Evolutionary conservation across 352 stramenopile species (phyloP).

Genomic region (Globisporangium uncinulatum): DNA sequence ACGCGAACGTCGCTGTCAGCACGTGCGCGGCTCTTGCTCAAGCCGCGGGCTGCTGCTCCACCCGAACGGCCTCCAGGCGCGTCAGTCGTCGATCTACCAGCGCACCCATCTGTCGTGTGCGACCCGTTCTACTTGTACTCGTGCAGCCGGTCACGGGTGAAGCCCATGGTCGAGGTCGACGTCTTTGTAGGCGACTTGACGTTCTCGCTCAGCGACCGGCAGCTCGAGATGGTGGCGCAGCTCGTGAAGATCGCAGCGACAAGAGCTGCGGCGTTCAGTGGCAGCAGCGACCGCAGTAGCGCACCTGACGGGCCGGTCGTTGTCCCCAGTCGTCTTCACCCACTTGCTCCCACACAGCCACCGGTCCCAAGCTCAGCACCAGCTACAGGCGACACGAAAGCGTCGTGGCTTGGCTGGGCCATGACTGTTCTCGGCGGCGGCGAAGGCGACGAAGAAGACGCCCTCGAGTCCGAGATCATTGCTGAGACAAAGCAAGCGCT

Average conservation of each 20-base stretch:
- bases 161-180: slow-evolving; percentile 59
- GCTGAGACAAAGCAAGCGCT: slow-evolving; percentile 57
- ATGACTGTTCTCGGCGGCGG: slow-evolving; percentile 48
- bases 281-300: background rate
- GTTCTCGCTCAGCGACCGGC: slow-evolving; percentile 78
- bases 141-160: slow-evolving; percentile 31
- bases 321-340: no score
- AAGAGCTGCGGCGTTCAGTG: slow-evolving; percentile 12
- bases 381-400: slow-evolving; percentile 7
- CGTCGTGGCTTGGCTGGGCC: slow-evolving; percentile 65
- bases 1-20: slow-evolving; percentile 60
- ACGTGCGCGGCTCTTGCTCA: slow-evolving; percentile 48
- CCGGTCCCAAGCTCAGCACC: background rate
- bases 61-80: background rate
- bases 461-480: slow-evolving; percentile 62
- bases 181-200: slow-evolving; percentile 61
- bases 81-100: slow-evolving; percentile 15
- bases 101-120: slow-evolving; percentile 35
- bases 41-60: slow-evolving; percentile 17
- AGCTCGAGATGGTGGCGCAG: slow-evolving; percentile 77
- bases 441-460: slow-evolving; percentile 59
- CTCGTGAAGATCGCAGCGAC: slow-evolving; percentile 37
- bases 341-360: no score
- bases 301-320: no score
- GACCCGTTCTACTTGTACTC: slow-evolving; percentile 75